Base-by-base conservation (phyloP, 441 rosid species). In the Adansonia grandidieri region DNA sequence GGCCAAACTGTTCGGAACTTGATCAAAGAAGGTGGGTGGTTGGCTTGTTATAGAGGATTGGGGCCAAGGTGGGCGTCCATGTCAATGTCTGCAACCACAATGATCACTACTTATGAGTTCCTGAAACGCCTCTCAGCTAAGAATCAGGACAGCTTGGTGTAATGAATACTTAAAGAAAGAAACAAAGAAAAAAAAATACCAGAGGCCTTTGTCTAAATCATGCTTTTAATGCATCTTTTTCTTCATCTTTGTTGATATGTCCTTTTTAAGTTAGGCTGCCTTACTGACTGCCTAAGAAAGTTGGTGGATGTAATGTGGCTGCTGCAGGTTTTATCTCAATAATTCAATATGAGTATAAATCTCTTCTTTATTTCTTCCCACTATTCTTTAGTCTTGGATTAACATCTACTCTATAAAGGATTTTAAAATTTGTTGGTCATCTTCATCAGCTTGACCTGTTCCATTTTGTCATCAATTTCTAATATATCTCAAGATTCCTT, bases 91-190 rank as follows among this genome's bases (percentile, higher is more conserved):
- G 95, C 98, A 54, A 92, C 97, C 0, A 92, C 94, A 58, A 96
- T 96, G 98, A 91, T 96, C 70, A 92, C 97, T 67, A 94, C 99
- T 67, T 96, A 96, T 64, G 99, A 96, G 92, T 91, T 92, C 86
- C 87, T 96, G 77, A 96, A 96, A 87, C 89, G 92, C 72, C 79
- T 91, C 11, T 96, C 97, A 0, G 80, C 93, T 4, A 96, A 92
- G 86, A 90, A 81, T 76, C 91, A 86, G 63, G 92, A 89, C 0
- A 40, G 72, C 70, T 75, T 64, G 50, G 37, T 37, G 51, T 75
- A 75, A 28, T 32, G 5, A 47, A 11, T 14, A 22, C 64, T 9
- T 60, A 10, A 20, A 28, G 10, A 54, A 7, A 20, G 32, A 0
- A 2, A 9, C 9, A 58, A 9, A 50, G n/a, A 37, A 37, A 37